These are phyloP conservation scores for Hymenoscyphus fraxineus DNA, from an alignment of 2,329 filamentous ascomycete genomes.

Conservation along the genomic window DNA sequence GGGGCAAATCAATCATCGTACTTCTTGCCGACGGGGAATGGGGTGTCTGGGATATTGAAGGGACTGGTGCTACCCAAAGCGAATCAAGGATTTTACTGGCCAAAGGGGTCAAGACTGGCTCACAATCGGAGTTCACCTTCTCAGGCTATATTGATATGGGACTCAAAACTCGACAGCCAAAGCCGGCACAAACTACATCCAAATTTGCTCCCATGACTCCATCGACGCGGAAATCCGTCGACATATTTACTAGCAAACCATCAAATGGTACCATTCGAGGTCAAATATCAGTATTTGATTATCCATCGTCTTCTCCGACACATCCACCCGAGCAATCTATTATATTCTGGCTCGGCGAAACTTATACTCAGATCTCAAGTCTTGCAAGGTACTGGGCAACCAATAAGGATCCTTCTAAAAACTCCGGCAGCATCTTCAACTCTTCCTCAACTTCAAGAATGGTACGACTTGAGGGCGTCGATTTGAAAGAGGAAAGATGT, in stretches of 20 bases:
- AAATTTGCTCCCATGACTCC: conserved; percentile 64
- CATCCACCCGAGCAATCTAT: conserved; percentile 32
- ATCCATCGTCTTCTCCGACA: conserved; percentile 26
- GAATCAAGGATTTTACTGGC: conserved; percentile 41
- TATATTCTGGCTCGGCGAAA: conserved; percentile 34
- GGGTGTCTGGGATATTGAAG: conserved; percentile 66
- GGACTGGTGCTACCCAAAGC: conserved; percentile 50
- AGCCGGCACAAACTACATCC: conserved; percentile 34
- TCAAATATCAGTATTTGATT: conserved; percentile 32
- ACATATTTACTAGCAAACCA: conserved; percentile 27
- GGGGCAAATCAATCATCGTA: conserved; percentile 55
- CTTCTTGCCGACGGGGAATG: conserved; percentile 62
- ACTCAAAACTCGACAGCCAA: conserved; percentile 23
- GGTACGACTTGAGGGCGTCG: conserved; percentile 31
- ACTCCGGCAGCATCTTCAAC: conserved; percentile 28
- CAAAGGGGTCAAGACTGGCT: conserved; percentile 48
- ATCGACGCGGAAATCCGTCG: conserved; percentile 45
- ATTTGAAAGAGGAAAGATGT: conserved; percentile 34
- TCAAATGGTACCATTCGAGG: conserved; percentile 22
- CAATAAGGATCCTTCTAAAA: conserved; percentile 21
- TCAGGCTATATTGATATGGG: conserved; percentile 60
- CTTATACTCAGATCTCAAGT: conserved; percentile 32
- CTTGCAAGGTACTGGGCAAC: conserved; percentile 34
- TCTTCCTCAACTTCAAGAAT: conserved; percentile 23
- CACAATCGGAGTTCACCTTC: conserved; percentile 54